Evolutionary conservation across 2,329 filamentous ascomycete species (phyloP).

Genomic region (Diplodia sapinea): DNA sequence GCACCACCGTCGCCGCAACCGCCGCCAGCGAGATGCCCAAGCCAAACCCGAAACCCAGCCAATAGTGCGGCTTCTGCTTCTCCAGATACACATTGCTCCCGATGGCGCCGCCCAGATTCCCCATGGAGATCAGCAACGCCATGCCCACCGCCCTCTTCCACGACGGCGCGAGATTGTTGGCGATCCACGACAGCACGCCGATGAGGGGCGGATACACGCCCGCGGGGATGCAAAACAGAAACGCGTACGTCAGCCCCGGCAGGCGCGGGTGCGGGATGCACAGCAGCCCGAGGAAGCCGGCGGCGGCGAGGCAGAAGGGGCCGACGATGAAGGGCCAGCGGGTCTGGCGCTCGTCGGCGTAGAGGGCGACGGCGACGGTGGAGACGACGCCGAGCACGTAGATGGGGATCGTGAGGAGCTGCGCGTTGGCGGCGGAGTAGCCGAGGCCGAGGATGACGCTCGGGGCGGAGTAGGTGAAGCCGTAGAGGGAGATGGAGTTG

Average conservation of each 20-base stretch:
- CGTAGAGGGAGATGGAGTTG: constrained; percentile 17
- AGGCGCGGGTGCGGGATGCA: constrained; percentile 10
- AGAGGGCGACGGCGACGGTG: constrained; percentile 37
- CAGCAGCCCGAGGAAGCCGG: not conserved
- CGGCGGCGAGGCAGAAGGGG: constrained; percentile 44
- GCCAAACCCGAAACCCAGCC: constrained; percentile 45
- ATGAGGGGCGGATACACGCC: constrained; percentile 32
- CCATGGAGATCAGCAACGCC: constrained; percentile 40
- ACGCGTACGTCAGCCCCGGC: constrained; percentile 42
- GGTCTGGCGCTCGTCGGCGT: constrained; percentile 39
- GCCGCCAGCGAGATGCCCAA: constrained; percentile 38
- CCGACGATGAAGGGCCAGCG: constrained; percentile 40
- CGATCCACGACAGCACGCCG: constrained; percentile 36
- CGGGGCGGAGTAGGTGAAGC: constrained; percentile 7
- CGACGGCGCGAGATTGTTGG: constrained; percentile 50
- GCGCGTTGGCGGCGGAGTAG: constrained; percentile 41
- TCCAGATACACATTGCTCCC: constrained; percentile 46
- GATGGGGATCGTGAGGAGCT: constrained; percentile 40
- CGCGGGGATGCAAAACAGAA: constrained; percentile 49
- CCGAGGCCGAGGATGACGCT: constrained; percentile 35
- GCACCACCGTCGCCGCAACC: constrained; percentile 36
- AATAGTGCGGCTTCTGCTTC: constrained; percentile 45
- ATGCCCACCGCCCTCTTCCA: constrained; percentile 47
- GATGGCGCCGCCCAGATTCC: constrained; percentile 42
- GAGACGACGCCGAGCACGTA: constrained; percentile 38